Base-by-base conservation (phyloP, 805 yeast species). In the Tetrapisispora nanseiensis region DNA sequence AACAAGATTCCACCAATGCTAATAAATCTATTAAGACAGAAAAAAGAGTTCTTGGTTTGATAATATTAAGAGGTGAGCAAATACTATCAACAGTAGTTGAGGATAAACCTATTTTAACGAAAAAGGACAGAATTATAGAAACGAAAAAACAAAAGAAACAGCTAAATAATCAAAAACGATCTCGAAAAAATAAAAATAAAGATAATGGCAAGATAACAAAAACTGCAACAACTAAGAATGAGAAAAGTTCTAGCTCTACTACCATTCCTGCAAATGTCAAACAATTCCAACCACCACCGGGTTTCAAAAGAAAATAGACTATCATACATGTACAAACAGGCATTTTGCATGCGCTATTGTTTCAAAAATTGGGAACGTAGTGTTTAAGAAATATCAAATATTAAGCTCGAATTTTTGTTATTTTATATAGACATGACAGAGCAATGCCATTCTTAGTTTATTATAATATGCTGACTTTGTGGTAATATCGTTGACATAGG, bases 1-100 rank as follows among this genome's bases (percentile, higher is more conserved):
- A 35, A 26, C 21, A 12, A 24, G 21, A 24, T 16, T 6, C 22
- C 8, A 24, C 38, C 15, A 37, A 41, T 12, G 39, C 34, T 3
- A 40, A 58, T 46, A 19, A 66, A 58, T 47, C 59, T 68, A 62
- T 72, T 11, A 70, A 68, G 31, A 83, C 80, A 46, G 89, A 82
- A 47, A 85, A 80, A 54, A 69, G 97, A 44, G 66, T 77, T 5
- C 64, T 92, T 20, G 97, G 97, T 0, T 70, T 92, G 40, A 74
- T 85, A 2, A 82, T 90, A 29, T 66, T 90, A 36, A 72, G 97
- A 52, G 98, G 98, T 2, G 96, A 86, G 50, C 84, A 82, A 50
- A 77, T 92, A 22, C 76, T 89, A 11, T 76, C 87, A 10, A 59
- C 62, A 2, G 76, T 84, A 26, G 90, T 61, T 10, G 63, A 59